Percentiles rank a stretch among this genome's conserved stretches.
These are phyloP conservation scores for Torulaspora gathmanii DNA, from an alignment of 805 yeast species.

Conservation along the genomic window DNA sequence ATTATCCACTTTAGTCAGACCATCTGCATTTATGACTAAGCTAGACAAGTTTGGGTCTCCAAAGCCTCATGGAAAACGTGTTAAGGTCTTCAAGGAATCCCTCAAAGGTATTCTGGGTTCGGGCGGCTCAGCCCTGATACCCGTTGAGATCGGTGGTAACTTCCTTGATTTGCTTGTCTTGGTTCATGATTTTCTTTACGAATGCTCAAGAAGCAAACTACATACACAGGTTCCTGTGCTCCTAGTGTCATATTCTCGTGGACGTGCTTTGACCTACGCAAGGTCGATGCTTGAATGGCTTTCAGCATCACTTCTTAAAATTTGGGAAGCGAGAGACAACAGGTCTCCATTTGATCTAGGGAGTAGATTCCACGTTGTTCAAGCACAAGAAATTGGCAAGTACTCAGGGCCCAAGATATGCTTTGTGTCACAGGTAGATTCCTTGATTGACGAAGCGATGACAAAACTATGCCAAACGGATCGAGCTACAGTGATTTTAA, in stretches of 20 bases:
- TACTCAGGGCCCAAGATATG: conserved; percentile 72
- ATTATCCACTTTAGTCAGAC: conserved; percentile 60
- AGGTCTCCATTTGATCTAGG: conserved; percentile 72
- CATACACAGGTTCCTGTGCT: conserved; percentile 58
- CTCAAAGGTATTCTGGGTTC: conserved; percentile 42
- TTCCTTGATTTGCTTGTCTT: conserved; percentile 72
- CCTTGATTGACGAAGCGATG: conserved; percentile 49
- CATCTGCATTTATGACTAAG: conserved; percentile 78
- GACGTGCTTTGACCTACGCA: conserved; percentile 74
- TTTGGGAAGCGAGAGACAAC: conserved; percentile 67
- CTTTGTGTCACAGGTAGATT: conserved; percentile 68
- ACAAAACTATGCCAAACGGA: conserved; percentile 57
- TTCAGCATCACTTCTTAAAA: conserved; percentile 77
- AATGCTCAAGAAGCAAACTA: conserved; percentile 34
- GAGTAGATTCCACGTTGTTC: conserved; percentile 52
- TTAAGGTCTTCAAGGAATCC: conserved; percentile 63
- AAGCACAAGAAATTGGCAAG: conserved; percentile 50
- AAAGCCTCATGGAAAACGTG: conserved; percentile 55
- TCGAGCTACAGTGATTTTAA: conserved; percentile 65
- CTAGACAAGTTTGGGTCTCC: conserved; percentile 53
- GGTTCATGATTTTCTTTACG: conserved; percentile 59
- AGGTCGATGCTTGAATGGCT: conserved; percentile 94
- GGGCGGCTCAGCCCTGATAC: conserved; percentile 69
- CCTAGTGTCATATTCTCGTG: conserved; percentile 71
- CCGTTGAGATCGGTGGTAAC: conserved; percentile 76